phyloP scores from a whole-genome alignment of 345 rosid species.

The Eucalyptus regnans region DNA sequence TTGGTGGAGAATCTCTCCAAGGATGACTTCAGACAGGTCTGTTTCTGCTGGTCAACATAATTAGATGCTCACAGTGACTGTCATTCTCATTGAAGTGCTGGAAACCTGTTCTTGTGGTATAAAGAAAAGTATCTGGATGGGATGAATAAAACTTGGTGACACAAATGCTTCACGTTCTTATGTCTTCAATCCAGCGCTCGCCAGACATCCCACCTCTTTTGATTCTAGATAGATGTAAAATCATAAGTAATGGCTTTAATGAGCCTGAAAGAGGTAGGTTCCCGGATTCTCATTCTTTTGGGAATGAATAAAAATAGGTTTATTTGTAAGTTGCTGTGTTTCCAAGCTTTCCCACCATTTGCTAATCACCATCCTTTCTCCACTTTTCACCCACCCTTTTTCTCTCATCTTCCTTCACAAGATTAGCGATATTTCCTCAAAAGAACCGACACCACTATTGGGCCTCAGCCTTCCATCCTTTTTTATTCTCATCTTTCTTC shows the following conservation, averaged over 20 bases:
- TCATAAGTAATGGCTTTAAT: not conserved
- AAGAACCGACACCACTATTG: not conserved
- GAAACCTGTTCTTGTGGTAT: too few species aligned
- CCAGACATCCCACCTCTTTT: not conserved
- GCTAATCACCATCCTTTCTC: not conserved
- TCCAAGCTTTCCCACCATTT: not conserved
- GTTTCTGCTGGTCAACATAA: not conserved
- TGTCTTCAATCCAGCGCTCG: not conserved
- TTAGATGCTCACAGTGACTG: not conserved
- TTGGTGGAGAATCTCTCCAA: constrained; percentile 22
- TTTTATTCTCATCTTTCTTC: not conserved
- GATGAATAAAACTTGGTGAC: too few species aligned
- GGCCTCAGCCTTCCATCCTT: not conserved
- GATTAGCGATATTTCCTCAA: not conserved
- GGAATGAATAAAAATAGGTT: not conserved
- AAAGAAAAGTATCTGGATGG: not conserved
- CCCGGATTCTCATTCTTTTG: not conserved
- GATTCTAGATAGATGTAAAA: not conserved
- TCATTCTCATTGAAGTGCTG: not conserved
- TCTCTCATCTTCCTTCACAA: not conserved
- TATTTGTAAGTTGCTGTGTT: not conserved
- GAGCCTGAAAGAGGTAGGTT: not conserved
- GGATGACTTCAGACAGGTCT: constrained; percentile 40
- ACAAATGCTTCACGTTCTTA: rapidly evolving
- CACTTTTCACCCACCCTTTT: not conserved